Evolutionary conservation across 2,329 filamentous ascomycete species (phyloP).

Genomic region (Neonectria neomacrospora): DNA sequence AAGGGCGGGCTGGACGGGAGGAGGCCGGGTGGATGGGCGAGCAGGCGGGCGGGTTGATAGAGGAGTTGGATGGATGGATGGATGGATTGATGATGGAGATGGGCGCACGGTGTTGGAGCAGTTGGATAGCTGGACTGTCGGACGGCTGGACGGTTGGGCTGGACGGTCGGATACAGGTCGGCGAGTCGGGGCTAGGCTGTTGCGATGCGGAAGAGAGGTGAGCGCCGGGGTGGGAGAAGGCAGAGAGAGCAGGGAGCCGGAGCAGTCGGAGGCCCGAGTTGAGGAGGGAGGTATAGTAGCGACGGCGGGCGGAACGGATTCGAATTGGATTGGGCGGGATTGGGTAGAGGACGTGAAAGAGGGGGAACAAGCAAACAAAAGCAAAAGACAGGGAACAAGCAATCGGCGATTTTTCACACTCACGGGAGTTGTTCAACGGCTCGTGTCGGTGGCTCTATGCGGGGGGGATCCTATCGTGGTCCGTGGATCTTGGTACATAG

Average conservation of each 20-base stretch:
- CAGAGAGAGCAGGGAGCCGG: neutral
- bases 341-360: slow-evolving; percentile 18
- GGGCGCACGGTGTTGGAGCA: slow-evolving; percentile 5
- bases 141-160: no score
- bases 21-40: neutral
- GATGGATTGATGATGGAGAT: slow-evolving; percentile 14
- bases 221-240: slow-evolving; percentile 16
- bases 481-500: slow-evolving; percentile 28
- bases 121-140: slow-evolving; percentile 9
- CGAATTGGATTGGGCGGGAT: slow-evolving; percentile 27
- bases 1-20: neutral
- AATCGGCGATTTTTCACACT: slow-evolving; percentile 24
- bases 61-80: slow-evolving; percentile 16
- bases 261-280: slow-evolving; percentile 8
- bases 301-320: slow-evolving; percentile 19
- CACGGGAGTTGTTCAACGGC: slow-evolving; percentile 12
- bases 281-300: no score
- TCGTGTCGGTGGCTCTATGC: slow-evolving; percentile 23
- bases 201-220: slow-evolving; percentile 19
- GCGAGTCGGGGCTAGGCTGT: slow-evolving; percentile 9
- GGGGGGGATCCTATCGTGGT: slow-evolving; percentile 30
- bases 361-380: slow-evolving; percentile 2
- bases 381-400: slow-evolving; percentile 3
- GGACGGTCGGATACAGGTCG: slow-evolving; percentile 11
- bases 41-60: neutral